Evolutionary conservation across 75 land plant genomes (phyloP), one percentile per base, ranked within the genome.

Genomic region (Chamaecyparis obtusa): DNA sequence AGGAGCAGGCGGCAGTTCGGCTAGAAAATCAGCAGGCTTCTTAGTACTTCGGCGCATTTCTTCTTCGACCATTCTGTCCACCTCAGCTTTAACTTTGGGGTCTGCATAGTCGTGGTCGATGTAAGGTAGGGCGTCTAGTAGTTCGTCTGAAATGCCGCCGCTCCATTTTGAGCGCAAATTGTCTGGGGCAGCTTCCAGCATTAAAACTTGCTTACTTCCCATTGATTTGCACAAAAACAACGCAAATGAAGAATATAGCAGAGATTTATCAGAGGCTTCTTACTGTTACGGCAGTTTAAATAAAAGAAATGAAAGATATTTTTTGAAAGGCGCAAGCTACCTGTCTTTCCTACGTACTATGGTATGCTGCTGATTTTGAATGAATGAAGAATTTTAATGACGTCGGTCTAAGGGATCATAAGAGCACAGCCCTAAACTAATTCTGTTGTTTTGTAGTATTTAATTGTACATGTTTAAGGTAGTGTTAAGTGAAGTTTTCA

Each of bases 41-140:
- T 93, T 94, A 83, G 84, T 30, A 91, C 97, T 92, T 81, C 92
- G 76, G 21, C 96, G 92, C 97, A 96, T 95, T 92, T 98, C 99
- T 83, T 96, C 96, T 44, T 95, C 97, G 76, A 98, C 92, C 72
- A 98, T 87, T 44, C 91, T 88, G 77, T 96, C 99, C 44, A 98
- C 99, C 87, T 98, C 99, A 41, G 87, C 91, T 86, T 98, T 98
- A 11, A 97, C 92, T n/a, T 84, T 72, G 36, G 96, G 93, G 87
- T 94, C 84, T 51, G 89, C 92, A 81, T 96, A 96, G 83, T 98
- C 98, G 71, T 94, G 95, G 92, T 98, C 99, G 85, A 98, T 95
- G 95, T 98, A 98, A n/a, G 98, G 99, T 49, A 98, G 90, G 2
- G 99, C 97, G 79, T 98, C 99, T 85, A 98, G 80, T 27, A 91